phyloP scores from a whole-genome alignment of 2,329 filamentous ascomycete genomes.

The Pseudocercospora fijiensis region DNA sequence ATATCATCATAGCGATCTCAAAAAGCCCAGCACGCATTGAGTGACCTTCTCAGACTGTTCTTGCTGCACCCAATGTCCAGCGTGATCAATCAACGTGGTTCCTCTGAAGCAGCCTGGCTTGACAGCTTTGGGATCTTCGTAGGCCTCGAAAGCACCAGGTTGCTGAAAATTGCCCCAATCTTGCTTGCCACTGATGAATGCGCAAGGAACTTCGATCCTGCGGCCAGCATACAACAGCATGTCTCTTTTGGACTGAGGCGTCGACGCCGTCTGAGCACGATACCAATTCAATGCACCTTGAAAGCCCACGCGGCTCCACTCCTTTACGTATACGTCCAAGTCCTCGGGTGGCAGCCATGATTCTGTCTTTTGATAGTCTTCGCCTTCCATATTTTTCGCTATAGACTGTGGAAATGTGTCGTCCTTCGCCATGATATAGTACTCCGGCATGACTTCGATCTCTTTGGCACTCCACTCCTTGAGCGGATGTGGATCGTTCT shows the following conservation, averaged over 20 bases:
- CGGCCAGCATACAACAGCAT: constrained; percentile 59
- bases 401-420: constrained; percentile 61
- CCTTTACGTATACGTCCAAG: constrained; percentile 59
- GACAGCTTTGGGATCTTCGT: constrained; percentile 44
- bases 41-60: constrained; percentile 60
- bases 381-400: constrained; percentile 53
- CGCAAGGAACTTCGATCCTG: constrained; percentile 60
- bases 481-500: constrained; percentile 53
- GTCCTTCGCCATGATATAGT: constrained; percentile 65
- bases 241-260: constrained; percentile 49
- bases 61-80: constrained; percentile 70
- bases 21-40: constrained; percentile 49
- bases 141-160: constrained; percentile 61
- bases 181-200: constrained; percentile 60
- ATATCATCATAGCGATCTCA: constrained; percentile 18
- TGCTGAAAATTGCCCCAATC: constrained; percentile 71
- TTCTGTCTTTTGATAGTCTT: constrained; percentile 49
- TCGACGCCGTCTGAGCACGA: constrained; percentile 54
- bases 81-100: constrained; percentile 55
- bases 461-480: constrained; percentile 57
- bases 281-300: constrained; percentile 69
- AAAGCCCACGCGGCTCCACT: constrained; percentile 63
- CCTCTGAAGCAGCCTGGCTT: constrained; percentile 53
- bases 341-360: constrained; percentile 61
- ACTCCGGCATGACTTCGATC: constrained; percentile 61